Base-by-base conservation (phyloP, 1,284 basidiomycete genomes). In the Neonothopanus nambi region DNA sequence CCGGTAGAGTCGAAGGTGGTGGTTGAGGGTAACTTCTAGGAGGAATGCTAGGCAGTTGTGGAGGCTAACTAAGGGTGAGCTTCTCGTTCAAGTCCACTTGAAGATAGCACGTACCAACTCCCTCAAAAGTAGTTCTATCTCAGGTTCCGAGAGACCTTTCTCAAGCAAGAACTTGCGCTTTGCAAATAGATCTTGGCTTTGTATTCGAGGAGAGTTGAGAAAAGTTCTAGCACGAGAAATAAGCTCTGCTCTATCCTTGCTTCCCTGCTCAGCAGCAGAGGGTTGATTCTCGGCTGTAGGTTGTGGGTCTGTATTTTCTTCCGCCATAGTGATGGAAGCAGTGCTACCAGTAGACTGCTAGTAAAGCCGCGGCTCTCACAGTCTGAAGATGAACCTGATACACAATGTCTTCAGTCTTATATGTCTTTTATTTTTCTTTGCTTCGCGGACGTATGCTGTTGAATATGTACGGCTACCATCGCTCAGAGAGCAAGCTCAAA, bases 21-120 rank as follows among this genome's bases (percentile, higher is more conserved):
- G 76, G 79, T 57, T 80, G 80, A 2, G 89, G 89, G 63, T 91
- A 91, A 43, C 84, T 84, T 59, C 86, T 77, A 2, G 88, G 87
- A 17, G 86, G 86, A 36, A 87, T 67, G 4, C 65, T 55, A 6
- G 85, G 87, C n/a, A 76, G 61, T 57, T 76, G 75, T 8, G 70
- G 70, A 41, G 80, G 78, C 84, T 86, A 56, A 21, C 38, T 23
- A 39, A 37, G 33, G 26, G 33, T 57, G 40, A 59, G 39, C 45
- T 26, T 39, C 11, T 28, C 33, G 45, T 44, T 13, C 20, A 18
- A 52, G 12, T 43, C 39, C 21, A 57, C 15, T 28, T 52, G 48
- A 18, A 37, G 17, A 0, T 13, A 23, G 13, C 2, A 67, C 78
- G 50, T 59, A 89, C 88, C 61, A 76, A 60, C 57, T 85, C 80